Evolutionary conservation across 768 basidiomycete genomes (phyloP).

Genomic region (Clathrus columnatus): DNA sequence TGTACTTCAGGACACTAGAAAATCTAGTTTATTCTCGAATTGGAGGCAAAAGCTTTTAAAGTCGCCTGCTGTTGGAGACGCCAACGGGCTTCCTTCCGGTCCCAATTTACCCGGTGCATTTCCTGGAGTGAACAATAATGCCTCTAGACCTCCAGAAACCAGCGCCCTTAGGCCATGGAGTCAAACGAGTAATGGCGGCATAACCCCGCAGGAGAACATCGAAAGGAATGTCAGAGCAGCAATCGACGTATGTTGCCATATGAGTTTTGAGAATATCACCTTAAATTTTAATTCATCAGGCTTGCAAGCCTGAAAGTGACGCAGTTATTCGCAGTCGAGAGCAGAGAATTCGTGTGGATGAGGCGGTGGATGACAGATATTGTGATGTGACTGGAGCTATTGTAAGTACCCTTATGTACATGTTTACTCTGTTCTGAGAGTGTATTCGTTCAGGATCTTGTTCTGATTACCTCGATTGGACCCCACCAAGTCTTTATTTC

Average conservation of each 20-base stretch:
- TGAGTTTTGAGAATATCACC: not conserved
- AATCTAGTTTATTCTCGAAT: not conserved
- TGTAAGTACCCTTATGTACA: not conserved
- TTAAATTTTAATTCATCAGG: slow-evolving; percentile 41
- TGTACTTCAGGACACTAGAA: not conserved
- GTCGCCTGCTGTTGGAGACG: not conserved
- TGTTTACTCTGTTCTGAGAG: not conserved
- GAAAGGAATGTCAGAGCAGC: slow-evolving; percentile 17
- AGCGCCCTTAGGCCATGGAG: not conserved
- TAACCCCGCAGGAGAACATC: slow-evolving; percentile 9
- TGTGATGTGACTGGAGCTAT: slow-evolving; percentile 40
- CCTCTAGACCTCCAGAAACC: not conserved
- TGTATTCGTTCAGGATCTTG: slow-evolving; percentile 40
- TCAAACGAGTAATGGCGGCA: not conserved
- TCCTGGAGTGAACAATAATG: not conserved
- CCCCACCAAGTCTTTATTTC: slow-evolving; percentile 50
- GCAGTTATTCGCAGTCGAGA: slow-evolving; percentile 54
- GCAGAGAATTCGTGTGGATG: slow-evolving; percentile 63
- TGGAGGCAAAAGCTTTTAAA: not conserved
- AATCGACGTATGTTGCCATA: slow-evolving; percentile 14
- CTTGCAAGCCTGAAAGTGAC: slow-evolving; percentile 60
- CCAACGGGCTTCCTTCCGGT: not conserved
- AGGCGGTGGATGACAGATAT: slow-evolving; percentile 72
- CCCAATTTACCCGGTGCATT: not conserved
- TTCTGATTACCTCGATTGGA: slow-evolving; percentile 57